phyloP scores from a whole-genome alignment of 305 asterid genomes.

The Fraxinus latifolia region DNA sequence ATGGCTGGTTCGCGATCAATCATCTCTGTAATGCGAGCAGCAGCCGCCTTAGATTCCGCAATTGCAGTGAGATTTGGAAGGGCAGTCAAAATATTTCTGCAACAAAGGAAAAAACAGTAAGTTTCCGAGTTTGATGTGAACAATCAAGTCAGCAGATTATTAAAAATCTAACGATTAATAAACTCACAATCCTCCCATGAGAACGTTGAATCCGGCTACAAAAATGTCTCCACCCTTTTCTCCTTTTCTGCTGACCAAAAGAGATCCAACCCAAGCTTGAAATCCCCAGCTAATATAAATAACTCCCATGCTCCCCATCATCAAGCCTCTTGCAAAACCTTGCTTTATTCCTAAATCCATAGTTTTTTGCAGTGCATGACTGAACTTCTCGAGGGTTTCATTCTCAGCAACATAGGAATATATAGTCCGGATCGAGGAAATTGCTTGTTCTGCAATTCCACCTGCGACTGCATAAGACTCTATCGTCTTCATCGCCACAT shows the following conservation, averaged over 20 bases:
- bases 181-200: slow-evolving; percentile 88
- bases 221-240: slow-evolving; percentile 77
- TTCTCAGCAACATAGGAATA: slow-evolving; percentile 70
- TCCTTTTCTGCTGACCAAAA: slow-evolving; percentile 56
- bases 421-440: slow-evolving; percentile 66
- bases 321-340: slow-evolving; percentile 76
- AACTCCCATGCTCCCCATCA: slow-evolving; percentile 82
- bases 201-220: slow-evolving; percentile 82
- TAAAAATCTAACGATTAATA: not conserved
- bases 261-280: slow-evolving; percentile 76
- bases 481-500: slow-evolving; percentile 51
- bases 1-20: too few relatives aligned
- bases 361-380: slow-evolving; percentile 57
- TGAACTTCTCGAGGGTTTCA: slow-evolving; percentile 57
- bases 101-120: too few relatives aligned
- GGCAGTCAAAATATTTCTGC: too few relatives aligned
- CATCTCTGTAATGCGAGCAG: too few relatives aligned
- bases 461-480: slow-evolving; percentile 67
- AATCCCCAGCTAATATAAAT: slow-evolving; percentile 82
- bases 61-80: too few relatives aligned
- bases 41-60: too few relatives aligned
- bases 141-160: not conserved
- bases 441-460: slow-evolving; percentile 75
- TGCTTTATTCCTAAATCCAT: slow-evolving; percentile 72
- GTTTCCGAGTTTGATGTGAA: not conserved